Base-by-base conservation (phyloP, 768 basidiomycete species). In the Lactarius hatsudake region DNA sequence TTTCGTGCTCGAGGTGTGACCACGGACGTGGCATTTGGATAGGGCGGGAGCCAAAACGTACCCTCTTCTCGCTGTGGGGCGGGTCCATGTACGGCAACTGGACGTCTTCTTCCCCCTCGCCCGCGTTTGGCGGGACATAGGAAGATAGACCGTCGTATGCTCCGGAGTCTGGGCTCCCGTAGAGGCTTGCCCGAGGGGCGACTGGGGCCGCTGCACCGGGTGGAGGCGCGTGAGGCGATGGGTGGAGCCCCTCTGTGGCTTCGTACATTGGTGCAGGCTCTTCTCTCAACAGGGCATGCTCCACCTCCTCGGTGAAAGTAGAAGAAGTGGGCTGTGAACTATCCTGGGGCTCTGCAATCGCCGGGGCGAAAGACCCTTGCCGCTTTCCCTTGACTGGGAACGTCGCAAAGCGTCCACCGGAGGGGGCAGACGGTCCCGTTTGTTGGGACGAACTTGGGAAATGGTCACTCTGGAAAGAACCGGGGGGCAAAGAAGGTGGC, bases 371-470 rank as follows among this genome's bases (percentile, higher is more conserved):
- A 6, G 74, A 69, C 30, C 69, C 73, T 18, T 72, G 72, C 1
- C 75, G 72, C 74, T 71, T 64, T 8, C 76, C 74, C 66, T 84
- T 81, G 20, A 83, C 81, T 0, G 88, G 89, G 76, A 90, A 85
- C 1, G 90, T 91, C 30, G 87, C 86, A 71, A 89, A 91, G 18
- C 86, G 81, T 0, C 82, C 83, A 1, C 82, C 82, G 12, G 71
- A 70, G 3, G 71, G 61, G n/a, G 63, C 62, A 2, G 59, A 3
- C 1, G 54, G 28, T 26, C 18, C 66, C 54, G 36, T 64, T 48
- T 17, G 69, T 66, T 20, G 67, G 23, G 62, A 32, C 6, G 10
- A 20, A 20, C 58, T 17, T 40, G 54, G 7, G 7, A 51, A 20
- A 45, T 58, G 42, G 28, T 61, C 62, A 36, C 53, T 28, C 18